Evolutionary conservation across 805 yeast genomes (phyloP).

Genomic region (Saturnispora zaruensis): DNA sequence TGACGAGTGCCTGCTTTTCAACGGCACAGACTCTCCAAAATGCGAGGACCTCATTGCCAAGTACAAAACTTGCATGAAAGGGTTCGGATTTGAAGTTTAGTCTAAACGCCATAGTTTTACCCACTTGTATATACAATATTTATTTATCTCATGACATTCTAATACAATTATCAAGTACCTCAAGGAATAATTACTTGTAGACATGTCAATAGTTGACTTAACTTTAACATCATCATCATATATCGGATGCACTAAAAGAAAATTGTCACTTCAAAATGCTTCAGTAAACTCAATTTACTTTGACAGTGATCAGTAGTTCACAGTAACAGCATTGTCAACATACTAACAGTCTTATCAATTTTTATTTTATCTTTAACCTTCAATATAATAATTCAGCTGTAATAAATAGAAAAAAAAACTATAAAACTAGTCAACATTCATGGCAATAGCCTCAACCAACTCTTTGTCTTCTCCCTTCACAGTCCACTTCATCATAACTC

Average conservation of each 20-base stretch:
- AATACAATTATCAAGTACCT: too few relatives aligned
- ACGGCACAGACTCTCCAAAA: conserved; percentile 77
- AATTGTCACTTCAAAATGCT: too few relatives aligned
- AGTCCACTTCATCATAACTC: conserved; percentile 47
- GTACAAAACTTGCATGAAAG: conserved; percentile 86
- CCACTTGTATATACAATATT: not conserved
- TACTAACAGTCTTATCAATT: too few relatives aligned
- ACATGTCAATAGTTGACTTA: too few relatives aligned
- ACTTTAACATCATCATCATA: too few relatives aligned
- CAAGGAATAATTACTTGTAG: too few relatives aligned
- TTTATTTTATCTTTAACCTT: not conserved
- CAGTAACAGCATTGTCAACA: too few relatives aligned
- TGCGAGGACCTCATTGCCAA: conserved; percentile 63
- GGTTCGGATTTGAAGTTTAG: conserved; percentile 67
- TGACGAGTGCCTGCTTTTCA: conserved; percentile 77
- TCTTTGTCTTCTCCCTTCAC: conserved; percentile 48
- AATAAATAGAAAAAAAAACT: not conserved
- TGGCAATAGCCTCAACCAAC: conserved; percentile 43
- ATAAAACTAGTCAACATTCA: conserved; percentile 32
- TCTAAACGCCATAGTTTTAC: not conserved
- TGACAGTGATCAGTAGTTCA: too few relatives aligned
- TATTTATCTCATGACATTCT: not conserved
- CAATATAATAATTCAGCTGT: not conserved
- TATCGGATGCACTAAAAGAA: too few relatives aligned
- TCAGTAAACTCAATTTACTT: too few relatives aligned